Base-by-base conservation (phyloP, 108 stramenopile species). In the Fragilariopsis cylindrus region DNA sequence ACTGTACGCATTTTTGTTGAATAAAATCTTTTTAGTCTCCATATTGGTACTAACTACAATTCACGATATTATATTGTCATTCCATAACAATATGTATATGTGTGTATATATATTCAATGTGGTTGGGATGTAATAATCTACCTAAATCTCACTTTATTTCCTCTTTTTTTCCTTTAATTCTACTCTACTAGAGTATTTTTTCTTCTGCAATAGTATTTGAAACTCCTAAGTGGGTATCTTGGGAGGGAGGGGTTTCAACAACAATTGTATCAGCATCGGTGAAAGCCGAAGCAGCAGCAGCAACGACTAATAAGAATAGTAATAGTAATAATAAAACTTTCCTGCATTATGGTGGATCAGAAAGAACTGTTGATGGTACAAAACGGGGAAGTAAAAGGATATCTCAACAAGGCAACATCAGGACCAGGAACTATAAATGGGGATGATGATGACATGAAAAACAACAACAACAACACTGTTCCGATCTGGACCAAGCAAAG, bases 121-220 rank as follows among this genome's bases (percentile, higher is more conserved):
- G 30, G 30, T 30, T 30, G 30, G 1, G 30, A 30, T 30, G 30
- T 30, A 30, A 30, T 30, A 30, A 30, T 30, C 30, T 30, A 30
- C 30, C 30, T 30, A 30, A 30, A 30, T 30, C 30, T 30, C 0
- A 30, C 30, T 30, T 30, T 56, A 21, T 70, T 53, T 57, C 19
- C 2, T 50, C 40, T 30, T 54, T 70, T 66, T 60, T 5, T 65
- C 41, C 12, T 68, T 50, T 30, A 48, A n/a, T 15, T 3, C 65
- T 5, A 50, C 18, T 52, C 3, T 48, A 4, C 16, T 73, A 87
- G 84, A 82, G 82, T 54, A 77, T 88, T 19, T 87, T 88, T 74
- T 86, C 87, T n/a, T 87, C 87, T 0, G 84, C 82, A 9, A 87
- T 90, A 76, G 80, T 90, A 4, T 87, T 90, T 81, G 90, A 84